Evolutionary conservation across 2,329 filamentous ascomycete species (phyloP).

Genomic region (Dothideomycetes sp.): DNA sequence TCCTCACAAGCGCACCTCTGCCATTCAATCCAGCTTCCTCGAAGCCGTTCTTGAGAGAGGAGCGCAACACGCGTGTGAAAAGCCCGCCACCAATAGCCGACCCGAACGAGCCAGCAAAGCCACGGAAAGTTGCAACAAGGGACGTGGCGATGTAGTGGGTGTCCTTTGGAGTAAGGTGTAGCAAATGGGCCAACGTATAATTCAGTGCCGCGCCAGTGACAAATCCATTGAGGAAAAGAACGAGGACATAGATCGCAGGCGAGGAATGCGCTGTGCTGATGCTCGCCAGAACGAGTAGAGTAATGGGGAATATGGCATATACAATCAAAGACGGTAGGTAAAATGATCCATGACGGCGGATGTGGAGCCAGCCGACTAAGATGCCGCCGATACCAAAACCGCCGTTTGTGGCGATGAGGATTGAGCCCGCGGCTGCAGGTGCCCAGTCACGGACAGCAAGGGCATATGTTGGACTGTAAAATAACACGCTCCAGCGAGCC

Average conservation of each 20-base stretch:
- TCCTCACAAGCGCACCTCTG: constrained; percentile 37
- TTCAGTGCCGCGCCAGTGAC: constrained; percentile 63
- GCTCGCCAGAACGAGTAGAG: constrained; percentile 45
- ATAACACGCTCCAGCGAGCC: constrained; percentile 67
- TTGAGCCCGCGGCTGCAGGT: constrained; percentile 60
- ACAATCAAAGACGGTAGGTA: constrained; percentile 43
- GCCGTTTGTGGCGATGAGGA: constrained; percentile 70
- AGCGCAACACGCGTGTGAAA: constrained; percentile 53
- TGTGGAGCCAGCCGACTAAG: constrained; percentile 63
- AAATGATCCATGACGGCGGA: constrained; percentile 62
- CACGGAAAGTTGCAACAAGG: constrained; percentile 67
- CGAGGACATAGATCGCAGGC: constrained; percentile 42
- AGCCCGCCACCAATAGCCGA: constrained; percentile 68
- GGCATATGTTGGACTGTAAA: constrained; percentile 71
- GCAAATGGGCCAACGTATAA: constrained; percentile 69
- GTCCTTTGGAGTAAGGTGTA: constrained; percentile 56
- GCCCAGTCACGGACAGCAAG: constrained; percentile 62
- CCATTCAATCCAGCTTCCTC: constrained; percentile 28
- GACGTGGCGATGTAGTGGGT: constrained; percentile 68
- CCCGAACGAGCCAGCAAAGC: constrained; percentile 72
- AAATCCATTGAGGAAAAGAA: constrained; percentile 61
- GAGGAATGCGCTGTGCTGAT: constrained; percentile 44
- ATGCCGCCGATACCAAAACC: constrained; percentile 69
- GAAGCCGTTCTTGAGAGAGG: constrained; percentile 48
- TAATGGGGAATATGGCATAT: constrained; percentile 50